Conservation (phyloP, 768 basidiomycete species). For the Lactarius quietus region DNA sequence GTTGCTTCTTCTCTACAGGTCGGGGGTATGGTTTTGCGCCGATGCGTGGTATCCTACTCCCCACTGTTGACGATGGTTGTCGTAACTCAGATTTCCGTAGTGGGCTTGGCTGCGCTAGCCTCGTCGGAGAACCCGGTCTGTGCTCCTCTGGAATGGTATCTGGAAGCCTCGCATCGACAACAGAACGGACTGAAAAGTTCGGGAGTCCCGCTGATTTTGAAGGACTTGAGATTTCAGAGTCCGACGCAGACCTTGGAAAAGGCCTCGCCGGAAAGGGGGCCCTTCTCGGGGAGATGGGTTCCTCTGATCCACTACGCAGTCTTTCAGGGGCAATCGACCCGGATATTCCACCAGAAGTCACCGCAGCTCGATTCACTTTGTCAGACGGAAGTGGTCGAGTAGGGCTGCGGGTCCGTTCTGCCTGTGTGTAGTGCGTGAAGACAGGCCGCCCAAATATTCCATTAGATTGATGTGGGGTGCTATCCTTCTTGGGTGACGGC, state of each 20-base stretch:
- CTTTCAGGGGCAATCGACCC: not conserved
- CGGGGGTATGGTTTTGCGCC: constrained; percentile 35
- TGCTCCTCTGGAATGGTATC: constrained; percentile 23
- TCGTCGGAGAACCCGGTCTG: not conserved
- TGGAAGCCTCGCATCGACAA: constrained; percentile 12
- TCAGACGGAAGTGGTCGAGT: constrained; percentile 9
- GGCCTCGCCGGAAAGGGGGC: not conserved
- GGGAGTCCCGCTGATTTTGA: constrained; percentile 3
- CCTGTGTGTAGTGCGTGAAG: constrained; percentile 18
- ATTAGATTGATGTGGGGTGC: constrained; percentile 3
- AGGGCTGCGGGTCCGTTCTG: constrained; percentile 17
- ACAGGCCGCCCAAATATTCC: constrained; percentile 23
- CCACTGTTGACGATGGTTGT: constrained; percentile 31
- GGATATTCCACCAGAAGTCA: constrained; percentile 4
- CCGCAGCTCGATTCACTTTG: not conserved
- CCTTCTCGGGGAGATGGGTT: constrained; percentile 13
- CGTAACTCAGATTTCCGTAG: constrained; percentile 27
- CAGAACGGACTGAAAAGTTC: constrained; percentile 17
- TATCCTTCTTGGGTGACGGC: constrained; percentile 13
- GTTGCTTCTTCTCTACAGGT: constrained; percentile 22
- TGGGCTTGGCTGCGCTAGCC: constrained; percentile 7
- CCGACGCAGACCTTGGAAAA: constrained; percentile 21
- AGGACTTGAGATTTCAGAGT: constrained; percentile 24
- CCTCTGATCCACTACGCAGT: constrained; percentile 25
- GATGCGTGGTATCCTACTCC: constrained; percentile 36